Evolutionary conservation across 148 eudicot genomes (phyloP), one percentile per base, ranked within the genome.

Genomic region (Amaranthus hypochondriacus): DNA sequence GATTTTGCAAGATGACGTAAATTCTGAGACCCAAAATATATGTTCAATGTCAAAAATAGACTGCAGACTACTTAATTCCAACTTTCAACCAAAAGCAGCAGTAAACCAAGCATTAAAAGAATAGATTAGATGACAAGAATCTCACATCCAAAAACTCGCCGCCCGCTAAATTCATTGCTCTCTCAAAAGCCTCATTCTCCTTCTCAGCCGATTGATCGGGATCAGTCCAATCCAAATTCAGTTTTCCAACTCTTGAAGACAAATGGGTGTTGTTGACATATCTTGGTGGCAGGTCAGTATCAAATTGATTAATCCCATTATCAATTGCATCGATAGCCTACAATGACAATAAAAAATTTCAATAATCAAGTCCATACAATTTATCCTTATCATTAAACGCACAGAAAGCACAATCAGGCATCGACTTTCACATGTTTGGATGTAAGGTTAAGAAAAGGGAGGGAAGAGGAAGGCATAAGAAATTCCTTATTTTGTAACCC

Each of bases 271-370:
- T 92, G 74, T 92, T 90, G 51, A 88, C 93, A 76, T 90, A 92
- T 84, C 84, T 90, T 68, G 96, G 91, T 58, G 91, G 96, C 74
- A 75, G 81, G 73, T 88, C 90, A 39, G 93, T 84, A 74, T 92
- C 93, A 70, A 81, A 92, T 77, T 84, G 91, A 73, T 87, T 90
- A 44, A 92, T 86, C 78, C 97, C 97, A 73, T 92, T 90, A 78
- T 92, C 97, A 76, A 92, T 57, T 73, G 97, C 97, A 86, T 92
- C 97, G 77, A 92, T 88, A 64, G 96, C 97, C 97, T 92, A 84
- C 59, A 65, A 73, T 53, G 77, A 73, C 46, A 55, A 76, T 46
- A 39, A 52, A 7, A 74, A 66, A 18, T 9, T 59, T 68, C 67
- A 50, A 68, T 7, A 48, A 58, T 7, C 14, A 9, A 47, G 39